phyloP scores from a whole-genome alignment of 73 alveolate species.

The Blepharisma stoltei region DNA sequence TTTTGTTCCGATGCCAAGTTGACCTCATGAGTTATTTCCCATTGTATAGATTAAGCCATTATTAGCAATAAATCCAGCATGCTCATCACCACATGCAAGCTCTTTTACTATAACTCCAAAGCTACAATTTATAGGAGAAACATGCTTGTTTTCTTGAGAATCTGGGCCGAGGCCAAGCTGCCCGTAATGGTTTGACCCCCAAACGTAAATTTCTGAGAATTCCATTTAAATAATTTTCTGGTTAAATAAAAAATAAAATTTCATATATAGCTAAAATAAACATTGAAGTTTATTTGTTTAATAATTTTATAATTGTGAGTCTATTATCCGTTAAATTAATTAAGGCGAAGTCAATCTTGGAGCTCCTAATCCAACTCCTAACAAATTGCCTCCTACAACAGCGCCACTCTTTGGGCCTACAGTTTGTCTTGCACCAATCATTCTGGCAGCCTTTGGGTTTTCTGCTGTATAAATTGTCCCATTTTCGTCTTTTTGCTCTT shows the following conservation, averaged over 20 bases:
- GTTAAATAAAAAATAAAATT: too few species aligned
- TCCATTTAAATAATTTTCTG: slow-evolving; percentile 7
- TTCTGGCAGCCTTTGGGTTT: slow-evolving; percentile 24
- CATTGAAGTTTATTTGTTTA: too few species aligned
- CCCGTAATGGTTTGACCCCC: slow-evolving; percentile 24
- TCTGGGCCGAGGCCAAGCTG: slow-evolving; percentile 20
- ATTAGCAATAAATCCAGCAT: slow-evolving; percentile 45
- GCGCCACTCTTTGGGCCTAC: too few species aligned
- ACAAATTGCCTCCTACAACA: too few species aligned
- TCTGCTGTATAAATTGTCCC: slow-evolving; percentile 15
- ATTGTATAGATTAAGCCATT: slow-evolving; percentile 36
- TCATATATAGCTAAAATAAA: too few species aligned
- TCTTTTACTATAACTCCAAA: slow-evolving; percentile 31
- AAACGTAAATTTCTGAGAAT: neutral
- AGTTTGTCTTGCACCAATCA: neutral
- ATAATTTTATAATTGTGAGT: too few species aligned
- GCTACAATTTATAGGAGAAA: neutral
- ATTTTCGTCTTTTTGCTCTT: neutral
- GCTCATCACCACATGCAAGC: slow-evolving; percentile 48
- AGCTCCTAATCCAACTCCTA: too few species aligned
- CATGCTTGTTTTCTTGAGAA: neutral
- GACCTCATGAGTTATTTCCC: slow-evolving; percentile 42
- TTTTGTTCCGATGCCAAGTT: slow-evolving; percentile 23
- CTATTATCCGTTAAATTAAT: too few species aligned
- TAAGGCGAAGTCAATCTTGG: too few species aligned